phyloP scores from a whole-genome alignment of 2,329 filamentous ascomycete species.

The Penicillium sp. region DNA sequence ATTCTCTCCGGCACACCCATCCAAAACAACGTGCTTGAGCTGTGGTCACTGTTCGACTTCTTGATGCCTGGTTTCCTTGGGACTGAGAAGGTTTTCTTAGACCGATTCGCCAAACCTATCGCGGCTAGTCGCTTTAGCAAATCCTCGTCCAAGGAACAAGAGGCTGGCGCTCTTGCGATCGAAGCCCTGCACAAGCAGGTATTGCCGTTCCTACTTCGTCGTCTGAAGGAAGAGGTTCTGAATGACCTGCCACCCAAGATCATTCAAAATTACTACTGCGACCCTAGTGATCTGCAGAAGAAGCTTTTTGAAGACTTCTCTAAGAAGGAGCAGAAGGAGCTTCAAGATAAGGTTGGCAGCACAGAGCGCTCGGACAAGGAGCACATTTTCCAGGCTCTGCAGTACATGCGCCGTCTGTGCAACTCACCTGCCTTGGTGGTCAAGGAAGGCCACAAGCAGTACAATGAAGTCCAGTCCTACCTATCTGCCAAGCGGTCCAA shows the following conservation, averaged over 20 bases:
- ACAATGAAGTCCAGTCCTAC: slow-evolving; percentile 81
- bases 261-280: slow-evolving; percentile 98
- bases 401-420: slow-evolving; percentile 99
- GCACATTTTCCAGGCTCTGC: slow-evolving; percentile 97
- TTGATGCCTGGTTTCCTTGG: slow-evolving; percentile 98
- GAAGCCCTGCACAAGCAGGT: slow-evolving; percentile 99
- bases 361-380: slow-evolving; percentile 93
- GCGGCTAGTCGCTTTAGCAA: slow-evolving; percentile 94
- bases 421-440: slow-evolving; percentile 96
- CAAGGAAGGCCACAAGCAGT: slow-evolving; percentile 89
- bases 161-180: slow-evolving; percentile 92
- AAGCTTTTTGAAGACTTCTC: slow-evolving; percentile 96
- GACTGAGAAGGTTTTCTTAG: slow-evolving; percentile 93
- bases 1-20: slow-evolving; percentile 97
- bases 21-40: slow-evolving; percentile 94
- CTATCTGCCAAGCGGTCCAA: slow-evolving; percentile 77
- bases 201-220: slow-evolving; percentile 89
- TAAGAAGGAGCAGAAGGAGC: slow-evolving; percentile 86
- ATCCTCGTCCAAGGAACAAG: slow-evolving; percentile 96
- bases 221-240: slow-evolving; percentile 95
- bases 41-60: slow-evolving; percentile 99
- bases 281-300: slow-evolving; percentile 90
- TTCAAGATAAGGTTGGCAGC: slow-evolving; percentile 79
- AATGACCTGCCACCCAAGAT: slow-evolving; percentile 98
- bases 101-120: slow-evolving; percentile 93